These are phyloP conservation scores for Zea luxurians DNA, from an alignment of 176 grass and related monocot genomes.

Conservation along the genomic window DNA sequence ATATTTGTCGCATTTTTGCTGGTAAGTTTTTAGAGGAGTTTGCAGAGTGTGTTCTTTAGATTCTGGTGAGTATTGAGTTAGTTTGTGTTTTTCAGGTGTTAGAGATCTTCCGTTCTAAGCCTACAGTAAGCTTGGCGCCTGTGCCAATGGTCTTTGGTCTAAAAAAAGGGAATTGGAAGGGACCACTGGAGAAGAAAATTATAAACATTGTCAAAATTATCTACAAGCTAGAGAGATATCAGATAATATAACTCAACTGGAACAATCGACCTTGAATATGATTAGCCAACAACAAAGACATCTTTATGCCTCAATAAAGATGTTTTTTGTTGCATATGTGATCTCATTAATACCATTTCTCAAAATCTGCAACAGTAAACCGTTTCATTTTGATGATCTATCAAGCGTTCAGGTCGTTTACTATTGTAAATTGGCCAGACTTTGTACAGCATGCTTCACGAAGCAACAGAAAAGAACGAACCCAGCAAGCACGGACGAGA, in stretches of 20 bases:
- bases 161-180: conserved; percentile 1
- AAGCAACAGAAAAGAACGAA: neutral
- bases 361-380: neutral
- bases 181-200: neutral
- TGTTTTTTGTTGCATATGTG: neutral
- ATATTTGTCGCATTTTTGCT: neutral
- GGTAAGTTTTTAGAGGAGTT: no score
- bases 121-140: neutral
- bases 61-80: neutral
- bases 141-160: neutral
- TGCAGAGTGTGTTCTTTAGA: neutral
- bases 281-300: neutral
- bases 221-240: conserved; percentile 21
- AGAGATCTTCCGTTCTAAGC: no score
- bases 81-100: neutral
- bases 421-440: neutral
- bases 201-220: conserved; percentile 20
- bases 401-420: neutral
- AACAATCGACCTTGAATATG: conserved; percentile 20
- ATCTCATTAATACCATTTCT: neutral
- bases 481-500: neutral
- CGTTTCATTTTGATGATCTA: conserved; percentile 4
- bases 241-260: conserved; percentile 21
- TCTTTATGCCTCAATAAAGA: neutral
- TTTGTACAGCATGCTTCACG: conserved; percentile 3